phyloP scores from a whole-genome alignment of 2,329 filamentous ascomycete species.

The Drechslerella stenobrocha region DNA sequence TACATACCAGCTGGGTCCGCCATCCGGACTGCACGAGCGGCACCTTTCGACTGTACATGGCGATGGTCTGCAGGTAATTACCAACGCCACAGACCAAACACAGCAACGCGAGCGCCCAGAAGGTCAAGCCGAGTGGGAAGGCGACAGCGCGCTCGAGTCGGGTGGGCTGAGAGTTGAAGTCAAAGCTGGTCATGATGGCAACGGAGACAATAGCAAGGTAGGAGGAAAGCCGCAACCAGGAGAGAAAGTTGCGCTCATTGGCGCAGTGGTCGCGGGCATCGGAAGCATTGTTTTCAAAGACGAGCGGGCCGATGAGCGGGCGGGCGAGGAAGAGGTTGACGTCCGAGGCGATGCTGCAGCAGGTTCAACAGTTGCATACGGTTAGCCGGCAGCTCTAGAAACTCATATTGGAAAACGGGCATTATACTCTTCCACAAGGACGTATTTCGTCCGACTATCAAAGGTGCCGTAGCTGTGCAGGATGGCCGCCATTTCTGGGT shows the following conservation, averaged over 20 bases:
- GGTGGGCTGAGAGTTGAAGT: constrained; percentile 74
- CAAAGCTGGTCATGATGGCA: constrained; percentile 90
- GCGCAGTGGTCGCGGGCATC: constrained; percentile 78
- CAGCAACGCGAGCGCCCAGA: constrained; percentile 79
- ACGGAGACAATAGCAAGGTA: constrained; percentile 89
- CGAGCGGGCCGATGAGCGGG: constrained; percentile 68
- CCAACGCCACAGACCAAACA: constrained; percentile 76
- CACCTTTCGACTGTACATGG: constrained; percentile 74
- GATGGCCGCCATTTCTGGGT: constrained; percentile 26
- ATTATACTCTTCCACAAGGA: constrained; percentile 50
- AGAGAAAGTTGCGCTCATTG: constrained; percentile 80
- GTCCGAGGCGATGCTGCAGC: constrained; percentile 19
- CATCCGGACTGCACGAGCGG: constrained; percentile 91
- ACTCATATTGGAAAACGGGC: neutral
- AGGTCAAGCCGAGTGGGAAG: constrained; percentile 79
- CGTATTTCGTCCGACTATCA: constrained; percentile 44
- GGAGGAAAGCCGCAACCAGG: constrained; percentile 83
- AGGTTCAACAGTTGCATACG: no score
- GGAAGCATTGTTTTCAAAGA: constrained; percentile 74
- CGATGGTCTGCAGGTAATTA: constrained; percentile 81
- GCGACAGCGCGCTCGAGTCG: constrained; percentile 74
- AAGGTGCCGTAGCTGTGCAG: constrained; percentile 42
- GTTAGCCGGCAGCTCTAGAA: no score
- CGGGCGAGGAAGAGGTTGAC: constrained; percentile 55
- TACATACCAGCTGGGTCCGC: constrained; percentile 77